phyloP scores from a whole-genome alignment of 23 red algal species.

The Cyanidium caldarium region DNA sequence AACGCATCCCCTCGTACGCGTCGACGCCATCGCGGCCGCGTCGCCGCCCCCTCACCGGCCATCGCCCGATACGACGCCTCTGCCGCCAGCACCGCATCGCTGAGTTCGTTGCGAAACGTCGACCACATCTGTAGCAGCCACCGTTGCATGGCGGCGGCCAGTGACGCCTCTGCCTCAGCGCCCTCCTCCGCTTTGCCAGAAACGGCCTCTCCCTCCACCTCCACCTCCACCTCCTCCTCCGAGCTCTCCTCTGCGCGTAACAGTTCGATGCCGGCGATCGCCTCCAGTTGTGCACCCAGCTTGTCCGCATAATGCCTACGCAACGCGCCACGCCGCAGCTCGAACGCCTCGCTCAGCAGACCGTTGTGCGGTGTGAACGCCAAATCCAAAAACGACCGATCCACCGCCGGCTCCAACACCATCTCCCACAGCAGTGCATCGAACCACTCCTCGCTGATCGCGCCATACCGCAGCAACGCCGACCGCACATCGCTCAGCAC shows the following conservation, averaged over 20 bases:
- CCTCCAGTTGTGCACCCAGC: neutral
- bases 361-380: conserved; percentile 1
- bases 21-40: no score
- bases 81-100: neutral
- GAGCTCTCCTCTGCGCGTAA: neutral
- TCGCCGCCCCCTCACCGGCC: no score
- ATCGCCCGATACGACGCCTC: no score
- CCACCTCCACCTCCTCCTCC: neutral
- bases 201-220: neutral
- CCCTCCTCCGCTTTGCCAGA: neutral
- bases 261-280: neutral
- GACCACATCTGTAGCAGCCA: neutral
- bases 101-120: neutral
- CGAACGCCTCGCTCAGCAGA: neutral
- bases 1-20: no score
- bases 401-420: neutral
- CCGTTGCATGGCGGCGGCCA: neutral
- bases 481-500: neutral
- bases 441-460: conserved; percentile 1
- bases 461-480: neutral
- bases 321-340: neutral
- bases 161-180: neutral
- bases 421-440: conserved; percentile 3
- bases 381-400: neutral
- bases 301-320: neutral